These are phyloP conservation scores for Penicillium alfredii DNA, from an alignment of 495 filamentous ascomycete species.

Conservation along the genomic window DNA sequence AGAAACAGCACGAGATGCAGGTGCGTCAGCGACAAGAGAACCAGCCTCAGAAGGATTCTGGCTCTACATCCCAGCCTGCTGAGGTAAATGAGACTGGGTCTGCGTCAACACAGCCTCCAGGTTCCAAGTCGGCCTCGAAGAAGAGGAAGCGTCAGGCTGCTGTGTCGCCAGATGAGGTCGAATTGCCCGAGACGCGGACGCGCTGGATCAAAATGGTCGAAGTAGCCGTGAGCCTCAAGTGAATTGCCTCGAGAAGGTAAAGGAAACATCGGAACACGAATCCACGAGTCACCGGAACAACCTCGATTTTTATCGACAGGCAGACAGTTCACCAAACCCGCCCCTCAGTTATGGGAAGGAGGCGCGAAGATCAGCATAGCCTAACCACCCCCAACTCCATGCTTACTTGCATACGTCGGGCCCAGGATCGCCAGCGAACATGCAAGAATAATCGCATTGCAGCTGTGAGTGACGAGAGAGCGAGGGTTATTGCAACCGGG, in stretches of 20 bases:
- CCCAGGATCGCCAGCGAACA: conserved; percentile 1
- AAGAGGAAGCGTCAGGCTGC: conserved; percentile 33
- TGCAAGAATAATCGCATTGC: no score
- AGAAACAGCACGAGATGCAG: conserved; percentile 17
- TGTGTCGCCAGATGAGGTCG: conserved; percentile 36
- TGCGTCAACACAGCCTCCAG: conserved; percentile 1
- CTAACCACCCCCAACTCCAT: not conserved
- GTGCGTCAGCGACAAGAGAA: conserved; percentile 21
- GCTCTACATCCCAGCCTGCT: no score
- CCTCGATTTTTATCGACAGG: no score
- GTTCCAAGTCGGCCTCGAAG: conserved; percentile 27
- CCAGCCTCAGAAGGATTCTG: conserved; percentile 1
- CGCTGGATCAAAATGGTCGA: conserved; percentile 63
- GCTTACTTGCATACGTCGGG: no score
- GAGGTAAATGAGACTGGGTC: conserved; percentile 2
- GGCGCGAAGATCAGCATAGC: no score
- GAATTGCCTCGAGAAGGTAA: conserved; percentile 15
- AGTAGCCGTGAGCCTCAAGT: conserved; percentile 54
- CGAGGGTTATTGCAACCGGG: no score
- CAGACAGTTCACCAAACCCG: no score
- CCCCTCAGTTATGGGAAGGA: no score
- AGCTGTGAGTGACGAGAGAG: no score
- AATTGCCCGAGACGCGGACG: conserved; percentile 55
- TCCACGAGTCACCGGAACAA: no score
- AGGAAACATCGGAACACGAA: no score